Percentiles rank a stretch among this genome's conserved stretches.
phyloP scores from a whole-genome alignment of 225 moss, liverwort and hornwort genomes.

The Takakia lepidozioides region DNA sequence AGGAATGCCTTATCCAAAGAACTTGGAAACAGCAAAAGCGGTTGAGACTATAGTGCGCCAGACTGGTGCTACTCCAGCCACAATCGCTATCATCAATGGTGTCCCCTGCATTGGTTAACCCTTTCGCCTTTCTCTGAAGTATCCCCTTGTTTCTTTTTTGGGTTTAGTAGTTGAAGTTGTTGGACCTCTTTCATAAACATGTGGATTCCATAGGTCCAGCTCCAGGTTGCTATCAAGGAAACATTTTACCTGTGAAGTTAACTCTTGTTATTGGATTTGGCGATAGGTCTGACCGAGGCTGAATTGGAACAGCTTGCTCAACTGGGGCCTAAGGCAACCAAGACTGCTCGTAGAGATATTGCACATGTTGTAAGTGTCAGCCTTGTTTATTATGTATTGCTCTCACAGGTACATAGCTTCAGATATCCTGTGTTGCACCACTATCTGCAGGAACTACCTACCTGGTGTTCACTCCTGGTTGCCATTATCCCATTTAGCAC shows the following conservation, averaged over 20 bases:
- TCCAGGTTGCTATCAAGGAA: no score
- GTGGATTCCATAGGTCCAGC: no score
- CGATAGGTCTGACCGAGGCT: constrained; percentile 55
- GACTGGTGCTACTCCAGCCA: constrained; percentile 82
- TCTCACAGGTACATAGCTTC: no score
- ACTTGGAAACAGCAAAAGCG: constrained; percentile 67
- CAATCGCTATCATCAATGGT: constrained; percentile 87
- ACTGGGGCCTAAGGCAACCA: constrained; percentile 52
- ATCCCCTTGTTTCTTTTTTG: not conserved
- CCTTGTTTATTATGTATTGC: no score
- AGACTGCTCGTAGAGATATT: constrained; percentile 89
- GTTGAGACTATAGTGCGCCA: constrained; percentile 73
- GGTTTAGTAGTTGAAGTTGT: no score
- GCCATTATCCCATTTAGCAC: no score
- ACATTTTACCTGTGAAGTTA: no score
- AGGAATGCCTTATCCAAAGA: constrained; percentile 99
- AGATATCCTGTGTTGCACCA: no score
- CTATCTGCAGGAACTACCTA: no score
- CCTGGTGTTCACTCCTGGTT: no score
- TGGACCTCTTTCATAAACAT: no score
- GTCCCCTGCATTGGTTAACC: constrained; percentile 75
- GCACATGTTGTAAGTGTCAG: constrained; percentile 70
- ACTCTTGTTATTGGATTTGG: not conserved
- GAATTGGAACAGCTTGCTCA: constrained; percentile 69
- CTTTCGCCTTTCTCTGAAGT: not conserved